Evolutionary conservation across 805 yeast species (phyloP), one percentile per base, ranked within the genome.

Genomic region (Kodamaea fukazawae): DNA sequence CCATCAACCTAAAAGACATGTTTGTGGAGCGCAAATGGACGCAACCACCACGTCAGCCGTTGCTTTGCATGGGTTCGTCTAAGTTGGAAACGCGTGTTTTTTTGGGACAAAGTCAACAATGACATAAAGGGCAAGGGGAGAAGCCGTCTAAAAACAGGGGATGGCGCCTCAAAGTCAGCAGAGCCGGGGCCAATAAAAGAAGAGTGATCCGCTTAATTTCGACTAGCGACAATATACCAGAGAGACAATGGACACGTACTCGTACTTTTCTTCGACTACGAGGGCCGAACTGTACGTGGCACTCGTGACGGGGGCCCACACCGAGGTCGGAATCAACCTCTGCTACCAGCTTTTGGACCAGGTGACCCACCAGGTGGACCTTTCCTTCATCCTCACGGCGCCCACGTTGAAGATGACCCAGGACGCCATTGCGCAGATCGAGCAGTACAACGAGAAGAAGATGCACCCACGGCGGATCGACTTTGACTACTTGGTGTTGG

Each of bases 311-410:
- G 46, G 44, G 7, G 44, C 41, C 34, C 15, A 37, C 30, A 33
- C 44, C 22, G 34, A 16, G 12, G 30, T 43, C 26, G 33, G 40
- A 8, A 31, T 43, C 17, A 35, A 32, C 22, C 29, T 39, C 4
- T 34, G 42, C 25, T 27, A 16, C 32, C 38, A 43, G 9, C 32
- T 43, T 20, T 32, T 43, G n/a, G 37, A 30, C 18, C 29, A 23
- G 32, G 28, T 32, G 11, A 38, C 28, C 20, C 17, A 22, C 6
- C 9, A 22, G 32, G 34, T 38, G 32, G 41, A 38, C 41, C 54
- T 93, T 34, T 88, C 96, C 1, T 67, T 91, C 10, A 79, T 93
- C 9, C 88, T 91, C 7, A 90, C 98, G 0, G 86, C 96, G 3
- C 71, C 98, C 49, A 86, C 96, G 0, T 70, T 91, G 34, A 87